Conservation (phyloP, 1,139 yeast species). For the Hansenula sp. region DNA sequence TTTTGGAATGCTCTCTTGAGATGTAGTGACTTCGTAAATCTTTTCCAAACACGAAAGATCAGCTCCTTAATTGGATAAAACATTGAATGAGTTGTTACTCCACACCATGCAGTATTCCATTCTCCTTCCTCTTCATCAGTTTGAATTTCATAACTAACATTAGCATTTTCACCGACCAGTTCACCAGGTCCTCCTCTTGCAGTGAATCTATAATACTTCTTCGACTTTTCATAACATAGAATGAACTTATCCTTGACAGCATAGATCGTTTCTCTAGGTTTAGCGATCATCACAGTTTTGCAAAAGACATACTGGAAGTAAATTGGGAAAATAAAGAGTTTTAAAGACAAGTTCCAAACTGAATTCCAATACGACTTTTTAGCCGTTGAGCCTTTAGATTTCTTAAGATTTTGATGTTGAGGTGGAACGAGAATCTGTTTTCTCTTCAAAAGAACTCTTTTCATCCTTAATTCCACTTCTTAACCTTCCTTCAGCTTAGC, state of each 20-base stretch:
- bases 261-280: slow-evolving; percentile 1
- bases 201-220: slow-evolving; percentile 1
- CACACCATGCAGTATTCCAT: neutral
- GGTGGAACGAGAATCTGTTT: too few species aligned
- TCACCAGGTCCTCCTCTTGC: neutral
- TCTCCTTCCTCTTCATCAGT: neutral
- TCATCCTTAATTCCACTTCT: too few species aligned
- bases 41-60: neutral
- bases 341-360: neutral
- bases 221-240: neutral
- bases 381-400: neutral
- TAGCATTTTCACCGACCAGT: neutral
- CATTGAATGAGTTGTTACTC: neutral
- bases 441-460: too few species aligned
- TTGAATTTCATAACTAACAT: too few species aligned
- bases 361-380: neutral
- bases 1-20: neutral
- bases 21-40: neutral
- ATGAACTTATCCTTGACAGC: neutral
- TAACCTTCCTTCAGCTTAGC: too few species aligned
- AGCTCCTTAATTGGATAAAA: neutral
- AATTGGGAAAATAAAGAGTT: slow-evolving; percentile 1
- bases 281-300: slow-evolving; percentile 1
- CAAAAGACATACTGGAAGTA: slow-evolving; percentile 1
- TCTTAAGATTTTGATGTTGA: neutral